Conservation (phyloP, 2,329 filamentous ascomycete genomes). For the Paramyrothecium sp. region DNA sequence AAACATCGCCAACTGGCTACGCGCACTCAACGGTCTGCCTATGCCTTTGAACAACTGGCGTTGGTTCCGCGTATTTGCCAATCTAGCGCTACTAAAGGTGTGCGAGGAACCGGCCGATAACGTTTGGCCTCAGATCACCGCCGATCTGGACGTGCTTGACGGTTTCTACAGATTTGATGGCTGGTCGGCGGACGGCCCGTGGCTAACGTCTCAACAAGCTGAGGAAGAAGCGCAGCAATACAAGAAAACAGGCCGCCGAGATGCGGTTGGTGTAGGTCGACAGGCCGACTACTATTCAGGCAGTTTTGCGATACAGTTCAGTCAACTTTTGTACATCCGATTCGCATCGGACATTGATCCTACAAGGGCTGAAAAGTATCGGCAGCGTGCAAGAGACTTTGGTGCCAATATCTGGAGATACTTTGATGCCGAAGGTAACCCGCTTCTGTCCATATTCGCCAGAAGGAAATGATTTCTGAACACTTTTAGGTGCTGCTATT, state of each 20-base stretch:
- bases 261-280: slow-evolving; percentile 18
- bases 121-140: slow-evolving; percentile 33
- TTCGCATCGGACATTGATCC: slow-evolving; percentile 41
- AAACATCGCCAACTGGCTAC: slow-evolving; percentile 40
- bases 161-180: slow-evolving; percentile 42
- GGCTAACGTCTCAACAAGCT: slow-evolving; percentile 25
- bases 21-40: slow-evolving; percentile 37
- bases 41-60: slow-evolving; percentile 51
- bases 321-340: slow-evolving; percentile 43
- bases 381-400: slow-evolving; percentile 38
- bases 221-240: slow-evolving; percentile 5
- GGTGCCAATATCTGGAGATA: slow-evolving; percentile 43
- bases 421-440: slow-evolving; percentile 41
- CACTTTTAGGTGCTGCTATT: slow-evolving; percentile 41
- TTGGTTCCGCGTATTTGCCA: slow-evolving; percentile 51
- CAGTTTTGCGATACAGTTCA: slow-evolving; percentile 53
- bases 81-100: slow-evolving; percentile 41
- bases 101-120: slow-evolving; percentile 33
- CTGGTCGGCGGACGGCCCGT: slow-evolving; percentile 47
- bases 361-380: slow-evolving; percentile 32
- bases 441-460: not conserved
- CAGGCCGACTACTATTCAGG: slow-evolving; percentile 54
- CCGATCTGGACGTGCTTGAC: slow-evolving; percentile 42
- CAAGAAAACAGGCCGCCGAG: slow-evolving; percentile 16
- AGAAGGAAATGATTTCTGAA: not conserved